phyloP scores from a whole-genome alignment of 495 filamentous ascomycete species.

The Hyaloscypha bicolor region DNA sequence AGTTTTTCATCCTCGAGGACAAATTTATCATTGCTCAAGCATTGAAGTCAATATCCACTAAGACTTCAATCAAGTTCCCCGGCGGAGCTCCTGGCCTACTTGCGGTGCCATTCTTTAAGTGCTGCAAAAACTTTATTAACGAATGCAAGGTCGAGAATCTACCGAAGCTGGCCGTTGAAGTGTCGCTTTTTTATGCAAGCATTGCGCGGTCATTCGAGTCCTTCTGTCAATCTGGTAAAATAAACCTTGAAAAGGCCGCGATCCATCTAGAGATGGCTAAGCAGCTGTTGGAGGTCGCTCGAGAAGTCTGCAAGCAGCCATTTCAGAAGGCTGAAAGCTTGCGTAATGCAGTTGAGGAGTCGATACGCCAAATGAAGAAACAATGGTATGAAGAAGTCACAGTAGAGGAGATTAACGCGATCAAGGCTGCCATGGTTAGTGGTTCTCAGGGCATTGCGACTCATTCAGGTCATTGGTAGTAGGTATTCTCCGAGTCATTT shows the following conservation, averaged over 20 bases:
- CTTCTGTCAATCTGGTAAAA: conserved; percentile 23
- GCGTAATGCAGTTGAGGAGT: conserved; percentile 29
- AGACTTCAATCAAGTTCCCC: conserved; percentile 26
- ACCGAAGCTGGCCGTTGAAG: conserved; percentile 33
- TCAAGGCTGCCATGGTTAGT: conserved; percentile 40
- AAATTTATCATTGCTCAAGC: conserved; percentile 19
- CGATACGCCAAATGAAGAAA: conserved; percentile 19
- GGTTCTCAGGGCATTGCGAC: conserved; percentile 33
- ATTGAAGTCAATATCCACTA: conserved; percentile 17
- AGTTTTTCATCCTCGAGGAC: conserved; percentile 26
- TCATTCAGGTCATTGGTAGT: conserved; percentile 40
- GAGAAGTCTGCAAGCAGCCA: conserved; percentile 20
- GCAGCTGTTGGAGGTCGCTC: conserved; percentile 25
- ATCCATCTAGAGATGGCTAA: conserved; percentile 24
- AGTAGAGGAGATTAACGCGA: conserved; percentile 34
- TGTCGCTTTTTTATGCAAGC: conserved; percentile 25
- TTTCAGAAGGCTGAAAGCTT: conserved; percentile 29
- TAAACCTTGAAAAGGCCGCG: conserved; percentile 23
- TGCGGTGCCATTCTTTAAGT: conserved; percentile 25
- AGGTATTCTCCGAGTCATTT: too few relatives aligned
- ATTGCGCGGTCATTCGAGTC: conserved; percentile 27
- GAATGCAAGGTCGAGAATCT: conserved; percentile 29
- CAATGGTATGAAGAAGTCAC: conserved; percentile 35
- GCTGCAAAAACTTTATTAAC: conserved; percentile 28
- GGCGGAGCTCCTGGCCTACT: conserved; percentile 19